Conservation (phyloP, 1,139 yeast genomes). For the Yamadazyma sp. region DNA sequence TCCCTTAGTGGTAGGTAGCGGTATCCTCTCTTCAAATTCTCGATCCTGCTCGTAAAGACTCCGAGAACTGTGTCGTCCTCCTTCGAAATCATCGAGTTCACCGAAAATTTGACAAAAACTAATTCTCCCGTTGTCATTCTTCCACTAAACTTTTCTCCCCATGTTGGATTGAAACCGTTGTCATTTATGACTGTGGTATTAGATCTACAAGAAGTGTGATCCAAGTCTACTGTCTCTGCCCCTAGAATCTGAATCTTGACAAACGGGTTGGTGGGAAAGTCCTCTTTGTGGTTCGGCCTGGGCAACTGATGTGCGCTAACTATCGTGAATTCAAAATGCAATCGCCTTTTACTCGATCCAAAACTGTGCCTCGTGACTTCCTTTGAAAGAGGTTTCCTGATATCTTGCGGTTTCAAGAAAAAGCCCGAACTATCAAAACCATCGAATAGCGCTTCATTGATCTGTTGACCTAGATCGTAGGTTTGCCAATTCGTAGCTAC, state of each 20-base stretch:
- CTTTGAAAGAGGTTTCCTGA: slow-evolving; percentile 37
- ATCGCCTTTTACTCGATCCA: slow-evolving; percentile 7
- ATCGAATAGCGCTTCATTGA: slow-evolving; percentile 83
- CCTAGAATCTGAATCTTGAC: slow-evolving; percentile 60
- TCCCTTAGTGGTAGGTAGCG: slow-evolving; percentile 78
- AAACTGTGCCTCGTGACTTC: slow-evolving; percentile 17
- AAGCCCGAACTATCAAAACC: slow-evolving; percentile 65
- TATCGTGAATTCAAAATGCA: slow-evolving; percentile 38
- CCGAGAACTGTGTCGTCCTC: slow-evolving; percentile 52
- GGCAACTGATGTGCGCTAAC: slow-evolving; percentile 89
- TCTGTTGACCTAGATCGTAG: slow-evolving; percentile 81
- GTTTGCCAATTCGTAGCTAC: slow-evolving; percentile 98
- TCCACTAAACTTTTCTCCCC: slow-evolving; percentile 61
- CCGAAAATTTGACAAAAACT: slow-evolving; percentile 34
- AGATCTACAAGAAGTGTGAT: slow-evolving; percentile 11
- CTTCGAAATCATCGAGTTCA: slow-evolving; percentile 20
- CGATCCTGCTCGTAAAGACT: slow-evolving; percentile 51
- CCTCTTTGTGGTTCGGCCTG: slow-evolving; percentile 44
- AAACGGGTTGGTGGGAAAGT: slow-evolving; percentile 51
- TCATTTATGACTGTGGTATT: slow-evolving; percentile 42
- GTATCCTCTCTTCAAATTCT: slow-evolving; percentile 69
- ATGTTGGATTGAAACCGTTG: slow-evolving; percentile 85
- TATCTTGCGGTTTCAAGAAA: slow-evolving; percentile 65
- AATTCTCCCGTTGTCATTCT: slow-evolving; percentile 33
- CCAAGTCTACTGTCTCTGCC: slow-evolving; percentile 26